Evolutionary conservation across 768 basidiomycete genomes (phyloP).

Genomic region (Calvatia gigantea): DNA sequence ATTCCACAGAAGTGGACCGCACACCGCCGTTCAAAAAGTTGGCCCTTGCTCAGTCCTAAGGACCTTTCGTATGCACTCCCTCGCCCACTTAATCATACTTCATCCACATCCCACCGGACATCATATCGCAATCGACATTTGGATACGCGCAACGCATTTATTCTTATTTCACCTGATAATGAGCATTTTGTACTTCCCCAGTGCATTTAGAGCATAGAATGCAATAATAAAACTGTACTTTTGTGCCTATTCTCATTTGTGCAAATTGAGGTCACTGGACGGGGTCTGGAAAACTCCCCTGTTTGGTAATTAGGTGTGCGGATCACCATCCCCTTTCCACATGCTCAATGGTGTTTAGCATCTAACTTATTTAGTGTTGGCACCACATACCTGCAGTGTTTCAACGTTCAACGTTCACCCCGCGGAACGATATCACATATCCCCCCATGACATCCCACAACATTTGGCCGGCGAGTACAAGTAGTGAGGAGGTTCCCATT

Average conservation of each 20-base stretch:
- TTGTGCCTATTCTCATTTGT: background rate
- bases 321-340: no score
- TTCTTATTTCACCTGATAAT: constrained; percentile 12
- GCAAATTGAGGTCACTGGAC: background rate
- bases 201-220: constrained; percentile 11
- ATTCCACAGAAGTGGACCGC: constrained; percentile 37
- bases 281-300: background rate
- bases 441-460: background rate
- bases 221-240: constrained; percentile 8
- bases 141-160: constrained; percentile 8
- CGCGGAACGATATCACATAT: background rate
- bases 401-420: background rate
- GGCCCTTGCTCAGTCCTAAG: constrained; percentile 35
- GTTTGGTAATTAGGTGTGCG: background rate
- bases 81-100: background rate
- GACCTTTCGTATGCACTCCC: background rate
- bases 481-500: background rate
- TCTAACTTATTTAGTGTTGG: no score
- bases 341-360: no score
- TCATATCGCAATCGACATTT: constrained; percentile 7
- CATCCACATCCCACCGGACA: constrained; percentile 1
- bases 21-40: constrained; percentile 70
- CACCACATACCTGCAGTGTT: no score
- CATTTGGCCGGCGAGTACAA: background rate
- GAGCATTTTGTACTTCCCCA: constrained; percentile 5